Evolutionary conservation across 228 moss, liverwort and hornwort species (phyloP), one percentile per base, ranked within the genome.

Genomic region (Sphagnum magellanicum): DNA sequence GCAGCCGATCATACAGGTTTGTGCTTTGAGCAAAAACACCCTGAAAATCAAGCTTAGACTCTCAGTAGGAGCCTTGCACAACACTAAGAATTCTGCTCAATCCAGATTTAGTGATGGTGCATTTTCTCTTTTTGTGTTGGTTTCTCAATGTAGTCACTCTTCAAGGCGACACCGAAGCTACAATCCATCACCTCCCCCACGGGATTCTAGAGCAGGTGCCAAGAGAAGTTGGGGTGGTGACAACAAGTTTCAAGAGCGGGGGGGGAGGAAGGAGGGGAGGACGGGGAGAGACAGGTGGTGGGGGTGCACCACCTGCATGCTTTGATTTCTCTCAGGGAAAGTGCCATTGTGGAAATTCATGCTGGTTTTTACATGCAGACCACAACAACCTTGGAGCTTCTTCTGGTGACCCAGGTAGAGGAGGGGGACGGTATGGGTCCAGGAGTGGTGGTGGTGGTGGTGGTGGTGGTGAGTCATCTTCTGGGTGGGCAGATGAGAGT

Each of bases 1-100:
- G 86, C 76, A 93, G 90, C 76, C 79, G 81, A n/a, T 88, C 92
- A 68, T 78, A 84, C 78, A 93, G 92, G 92, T 93, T 49, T 64
- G 10, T 64, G 48, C 14, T 49, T 32, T 32, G 32, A 32, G 32
- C 32, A 32, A 32, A 32, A 32, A 32, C 32, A 32, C 32, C 32
- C 32, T 32, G 32, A 32, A 32, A 32, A 32, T 32, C 32, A 32
- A 32, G 32, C 32, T 32, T 32, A 32, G 32, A 32, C 32, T 32
- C 32, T 32, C 32, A 32, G 32, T 32, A 32, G 32, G 32, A 32
- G 32, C 32, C 32, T 32, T 0, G 32, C 32, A 32, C 3, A 32
- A 32, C 32, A 32, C 32, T 32, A 3, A 32, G 32, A 32, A 32
- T 32, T 32, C 32, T 32, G 32, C 32, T 32, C 32, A 32, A 32